Conservation (phyloP, 805 yeast genomes). For the Candida maltosa region DNA sequence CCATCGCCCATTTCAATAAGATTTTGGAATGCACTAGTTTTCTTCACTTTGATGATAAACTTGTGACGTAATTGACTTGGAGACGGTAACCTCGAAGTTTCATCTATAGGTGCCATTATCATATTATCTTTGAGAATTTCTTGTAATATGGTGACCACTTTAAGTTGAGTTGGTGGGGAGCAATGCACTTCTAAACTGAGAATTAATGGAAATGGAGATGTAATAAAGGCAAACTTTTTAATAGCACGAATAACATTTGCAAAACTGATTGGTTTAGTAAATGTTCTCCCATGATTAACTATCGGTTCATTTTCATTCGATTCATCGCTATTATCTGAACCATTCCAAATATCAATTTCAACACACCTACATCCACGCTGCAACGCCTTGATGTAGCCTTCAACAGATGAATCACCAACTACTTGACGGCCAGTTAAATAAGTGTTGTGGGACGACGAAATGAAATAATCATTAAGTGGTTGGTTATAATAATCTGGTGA, state of each 20-base stretch:
- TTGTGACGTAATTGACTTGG: constrained; percentile 71
- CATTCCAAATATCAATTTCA: constrained; percentile 96
- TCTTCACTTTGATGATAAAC: constrained; percentile 77
- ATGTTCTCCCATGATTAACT: constrained; percentile 85
- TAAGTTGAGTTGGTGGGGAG: constrained; percentile 60
- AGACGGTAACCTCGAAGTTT: constrained; percentile 51
- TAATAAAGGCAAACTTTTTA: constrained; percentile 82
- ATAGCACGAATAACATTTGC: constrained; percentile 68
- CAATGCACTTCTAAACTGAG: constrained; percentile 86
- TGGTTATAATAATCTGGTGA: constrained; percentile 20
- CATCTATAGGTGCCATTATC: constrained; percentile 36
- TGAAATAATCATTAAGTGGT: constrained; percentile 83
- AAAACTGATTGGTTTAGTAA: constrained; percentile 72
- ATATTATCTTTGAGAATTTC: constrained; percentile 60
- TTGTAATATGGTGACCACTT: constrained; percentile 50
- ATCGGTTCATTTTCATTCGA: constrained; percentile 56
- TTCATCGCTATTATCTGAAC: constrained; percentile 8
- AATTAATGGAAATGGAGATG: constrained; percentile 82
- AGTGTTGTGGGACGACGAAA: constrained; percentile 94
- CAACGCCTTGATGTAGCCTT: constrained; percentile 80
- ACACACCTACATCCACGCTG: constrained; percentile 92
- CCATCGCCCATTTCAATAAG: constrained; percentile 19
- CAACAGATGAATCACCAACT: constrained; percentile 83
- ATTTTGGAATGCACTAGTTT: constrained; percentile 28
- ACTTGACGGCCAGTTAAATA: constrained; percentile 85